Base-by-base conservation (phyloP, 306 rosid species). In the Ziziphus jujuba region DNA sequence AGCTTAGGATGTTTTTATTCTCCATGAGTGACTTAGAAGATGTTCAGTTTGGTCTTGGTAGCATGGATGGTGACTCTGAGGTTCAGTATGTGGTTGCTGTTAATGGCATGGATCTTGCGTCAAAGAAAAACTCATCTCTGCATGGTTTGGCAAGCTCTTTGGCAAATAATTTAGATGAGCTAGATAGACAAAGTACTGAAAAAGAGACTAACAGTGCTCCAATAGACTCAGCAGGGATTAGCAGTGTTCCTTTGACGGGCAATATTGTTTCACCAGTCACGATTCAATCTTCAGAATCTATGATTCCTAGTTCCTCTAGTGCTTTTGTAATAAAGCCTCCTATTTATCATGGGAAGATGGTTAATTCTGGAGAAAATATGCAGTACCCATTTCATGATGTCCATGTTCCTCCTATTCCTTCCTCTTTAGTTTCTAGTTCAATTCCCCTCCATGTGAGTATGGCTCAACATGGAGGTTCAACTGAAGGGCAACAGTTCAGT, bases 61-160 rank as follows among this genome's bases (percentile, higher is more conserved):
- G 84, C 70, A 11, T 73, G 63, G 97, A 81, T 51, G 89, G 89
- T 75, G 92, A 87, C 76, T 71, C 92, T 17, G 97, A 88, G 81
- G 62, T 81, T 49, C 84, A 86, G 57, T 91, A 77, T 83, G 96
- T 91, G 28, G 89, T 82, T 76, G 97, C 97, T 74, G 79, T 91
- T 52, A 91, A 91, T 57, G 87, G 96, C 48, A 86, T 91, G 82
- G 82, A 78, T 72, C 45, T 75, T n/a, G 85, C 84, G 61, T 91
- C 86, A 38, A 85, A 84, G 74, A 82, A 67, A 82, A 81, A 71
- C 80, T 88, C 95, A 34, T 36, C 67, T 20, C 22, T 50, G 55
- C 55, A 50, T 76, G 83, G 88, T 22, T 64, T 75, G 64, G 82
- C 66, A 10, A 78, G 77, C 58, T n/a, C 90, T 65, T 77, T 84